Base-by-base conservation (phyloP, 768 basidiomycete genomes). In the Collybiopsis confluens region DNA sequence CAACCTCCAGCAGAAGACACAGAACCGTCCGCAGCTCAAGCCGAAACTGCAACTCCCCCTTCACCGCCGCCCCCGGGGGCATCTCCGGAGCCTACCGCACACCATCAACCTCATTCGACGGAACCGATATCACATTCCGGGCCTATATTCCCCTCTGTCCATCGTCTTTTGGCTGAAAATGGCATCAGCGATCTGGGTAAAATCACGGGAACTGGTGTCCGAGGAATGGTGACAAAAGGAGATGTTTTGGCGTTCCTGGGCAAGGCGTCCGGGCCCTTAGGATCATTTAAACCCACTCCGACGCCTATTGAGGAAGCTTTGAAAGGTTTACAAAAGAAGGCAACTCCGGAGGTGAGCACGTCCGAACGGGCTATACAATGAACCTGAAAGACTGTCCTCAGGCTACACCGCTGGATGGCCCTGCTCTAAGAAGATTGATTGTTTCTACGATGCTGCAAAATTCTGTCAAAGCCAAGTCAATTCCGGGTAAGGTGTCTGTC, bases 141-240 rank as follows among this genome's bases (percentile, higher is more conserved):
- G 2, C 85, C 92, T 33, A 72, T 97, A 30, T 91, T 98, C 73
- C 96, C 96, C 6, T 96, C 93, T 30, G 96, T 98, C 1, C 70
- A 84, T 40, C 88, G 95, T 52, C 76, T 94, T 45, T 76, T 96
- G 15, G 68, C 80, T n/a, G 78, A 89, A 56, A 68, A 90, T 62
- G 72, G 69, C 46, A 72, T 93, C 58, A 61, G 72, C 4, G 77
- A 86, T 57, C 71, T 81, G 21, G 80, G 81, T 48, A 73, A 75
- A 52, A 89, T 99, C 65, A 87, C 86, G 58, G 94, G 90, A 5
- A 96, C 93, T 2, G 96, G 96, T 45, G 76, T 90, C 49, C 80
- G 90, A 35, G 96, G 97, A 13, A 95, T 94, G 88, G 68, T 98
- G 56, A 98, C 95, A 45, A 98, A 98, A 68, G 97, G 97, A 10